Evolutionary conservation across 139 green algal genomes (phyloP), one percentile per base, ranked within the genome.

Genomic region (Micromonas commoda): DNA sequence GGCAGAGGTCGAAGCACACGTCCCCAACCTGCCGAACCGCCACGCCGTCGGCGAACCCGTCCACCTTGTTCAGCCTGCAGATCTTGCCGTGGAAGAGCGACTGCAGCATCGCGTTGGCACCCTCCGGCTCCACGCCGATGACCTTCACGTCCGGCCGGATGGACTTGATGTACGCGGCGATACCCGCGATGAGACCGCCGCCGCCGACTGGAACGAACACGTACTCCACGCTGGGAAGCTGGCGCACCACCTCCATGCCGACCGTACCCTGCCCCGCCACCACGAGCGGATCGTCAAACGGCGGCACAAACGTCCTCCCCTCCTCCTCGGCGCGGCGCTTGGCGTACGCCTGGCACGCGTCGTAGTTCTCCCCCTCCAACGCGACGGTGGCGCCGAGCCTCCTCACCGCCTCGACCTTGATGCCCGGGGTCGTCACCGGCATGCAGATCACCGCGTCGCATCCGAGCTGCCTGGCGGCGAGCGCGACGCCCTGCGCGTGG

Each of bases 241-340:
- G 88, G 0, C 91, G 81, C 84, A 97, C 77, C 64, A 98, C 96
- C 84, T 98, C 94, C 38, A 92, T 86, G 0, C 92, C 94, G 20
- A 96, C 91, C 71, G 94, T 98, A 74, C 93, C 94, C 84, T 98
- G 94, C 0, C 94, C 94, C 2, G 93, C 92, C 53, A 97, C 97
- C 64, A 93, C 95, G 83, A 88, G 89, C 1, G 93, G 92, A 81
- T 99, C 94, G 77, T 99, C 95, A 64, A 97, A 99, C 1, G 95
- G 93, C 1, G 90, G 82, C 1, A 98, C 85, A 73, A 97, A 98
- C 21, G 81, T 72, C 0, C 87, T 76, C 0, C 91, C 90, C 45
- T 97, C 89, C 24, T 80, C 78, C 54, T 64, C 33, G 0, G 89
- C 83, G 0, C 71, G 76, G 54, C 84, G 65, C 82, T 85, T 88